These are phyloP conservation scores for Xerocomellus amylosporus DNA, from an alignment of 768 basidiomycete species.

Conservation along the genomic window DNA sequence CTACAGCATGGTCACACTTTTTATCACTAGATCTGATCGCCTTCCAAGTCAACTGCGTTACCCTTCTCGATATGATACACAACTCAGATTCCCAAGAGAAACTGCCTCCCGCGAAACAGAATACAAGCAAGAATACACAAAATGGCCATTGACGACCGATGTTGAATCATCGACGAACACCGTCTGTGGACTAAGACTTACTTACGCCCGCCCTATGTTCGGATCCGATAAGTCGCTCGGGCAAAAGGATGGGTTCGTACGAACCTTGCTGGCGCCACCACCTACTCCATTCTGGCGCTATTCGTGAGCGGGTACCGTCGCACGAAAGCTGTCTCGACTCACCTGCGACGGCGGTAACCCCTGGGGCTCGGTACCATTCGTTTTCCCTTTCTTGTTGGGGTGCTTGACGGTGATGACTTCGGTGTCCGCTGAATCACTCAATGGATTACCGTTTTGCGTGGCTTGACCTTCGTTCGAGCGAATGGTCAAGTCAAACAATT, in stretches of 20 bases:
- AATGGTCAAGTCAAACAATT: conserved; percentile 31
- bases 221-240: neutral
- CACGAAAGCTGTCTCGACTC: neutral
- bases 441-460: neutral
- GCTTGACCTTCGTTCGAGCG: conserved; percentile 11
- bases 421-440: fast-evolving
- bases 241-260: neutral
- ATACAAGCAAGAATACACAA: neutral
- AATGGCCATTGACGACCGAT: neutral
- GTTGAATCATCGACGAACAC: neutral
- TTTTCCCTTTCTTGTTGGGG: neutral
- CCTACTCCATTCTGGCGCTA: neutral
- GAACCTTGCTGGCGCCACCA: neutral
- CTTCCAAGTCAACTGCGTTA: too few species aligned
- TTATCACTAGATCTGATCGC: too few species aligned
- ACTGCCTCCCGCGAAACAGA: neutral
- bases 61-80: too few species aligned
- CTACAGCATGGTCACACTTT: too few species aligned
- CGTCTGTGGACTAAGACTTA: neutral
- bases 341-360: neutral
- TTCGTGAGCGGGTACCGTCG: neutral
- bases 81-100: neutral
- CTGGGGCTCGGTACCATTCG: neutral
- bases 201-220: neutral
- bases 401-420: neutral